Conservation (phyloP, 768 basidiomycete species). For the Boletus sp. region DNA sequence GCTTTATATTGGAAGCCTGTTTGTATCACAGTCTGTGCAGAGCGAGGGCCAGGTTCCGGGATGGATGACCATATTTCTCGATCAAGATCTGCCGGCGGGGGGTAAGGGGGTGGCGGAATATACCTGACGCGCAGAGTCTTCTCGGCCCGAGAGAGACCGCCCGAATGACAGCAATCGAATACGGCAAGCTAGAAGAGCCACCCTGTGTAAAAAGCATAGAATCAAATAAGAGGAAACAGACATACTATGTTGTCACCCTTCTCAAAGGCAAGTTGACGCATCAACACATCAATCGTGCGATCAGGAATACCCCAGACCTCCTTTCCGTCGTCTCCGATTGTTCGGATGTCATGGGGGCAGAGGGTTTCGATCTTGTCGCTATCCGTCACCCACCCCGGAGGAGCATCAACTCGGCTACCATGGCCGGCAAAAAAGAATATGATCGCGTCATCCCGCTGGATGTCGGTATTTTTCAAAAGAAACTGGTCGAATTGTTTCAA, state of each 20-base stretch:
- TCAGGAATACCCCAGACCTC: constrained; percentile 15
- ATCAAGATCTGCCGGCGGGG: constrained; percentile 13
- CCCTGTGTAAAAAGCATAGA: background rate
- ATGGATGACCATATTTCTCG: constrained; percentile 6
- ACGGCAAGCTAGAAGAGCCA: constrained; percentile 8
- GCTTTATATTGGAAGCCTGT: constrained; percentile 15
- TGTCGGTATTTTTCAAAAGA: constrained; percentile 4
- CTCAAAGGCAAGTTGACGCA: constrained; percentile 15
- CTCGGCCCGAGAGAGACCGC: constrained; percentile 14
- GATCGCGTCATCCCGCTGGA: constrained; percentile 17
- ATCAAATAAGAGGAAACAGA: background rate
- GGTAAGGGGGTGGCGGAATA: constrained; percentile 10
- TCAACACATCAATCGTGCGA: constrained; percentile 9
- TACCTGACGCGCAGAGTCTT: constrained; percentile 3
- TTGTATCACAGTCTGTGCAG: constrained; percentile 6
- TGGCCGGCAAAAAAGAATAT: constrained; percentile 22
- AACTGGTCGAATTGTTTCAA: constrained; percentile 6
- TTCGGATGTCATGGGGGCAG: constrained; percentile 12
- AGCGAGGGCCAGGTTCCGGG: constrained; percentile 6
- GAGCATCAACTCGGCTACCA: constrained; percentile 7
- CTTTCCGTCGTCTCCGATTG: constrained; percentile 1
- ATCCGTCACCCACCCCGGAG: constrained; percentile 20
- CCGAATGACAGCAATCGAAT: constrained; percentile 23
- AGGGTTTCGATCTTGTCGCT: constrained; percentile 13
- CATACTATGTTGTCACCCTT: constrained; percentile 22